phyloP scores from a whole-genome alignment of 2,329 filamentous ascomycete genomes.

The Albophoma yamanashiensis region DNA sequence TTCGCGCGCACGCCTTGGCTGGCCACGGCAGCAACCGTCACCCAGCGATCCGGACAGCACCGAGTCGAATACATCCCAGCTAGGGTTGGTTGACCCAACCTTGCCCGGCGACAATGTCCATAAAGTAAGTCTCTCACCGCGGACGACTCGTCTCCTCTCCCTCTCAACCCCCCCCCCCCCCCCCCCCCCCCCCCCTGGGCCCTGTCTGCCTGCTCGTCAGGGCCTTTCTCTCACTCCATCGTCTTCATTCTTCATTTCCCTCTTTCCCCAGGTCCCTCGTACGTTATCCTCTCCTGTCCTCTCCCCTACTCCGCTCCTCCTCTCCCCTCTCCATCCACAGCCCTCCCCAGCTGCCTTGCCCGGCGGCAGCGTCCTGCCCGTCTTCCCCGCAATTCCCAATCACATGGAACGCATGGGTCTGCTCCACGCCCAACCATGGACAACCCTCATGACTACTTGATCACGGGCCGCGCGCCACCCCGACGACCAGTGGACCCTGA shows the following conservation, averaged over 20 bases:
- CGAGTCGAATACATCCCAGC: slow-evolving; percentile 4
- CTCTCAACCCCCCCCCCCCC: slow-evolving; percentile 3
- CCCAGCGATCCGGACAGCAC: slow-evolving; percentile 11
- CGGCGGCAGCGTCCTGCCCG: slow-evolving; percentile 4
- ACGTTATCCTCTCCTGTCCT: background rate
- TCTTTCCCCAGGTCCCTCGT: background rate
- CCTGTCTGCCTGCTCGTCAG: slow-evolving; percentile 5
- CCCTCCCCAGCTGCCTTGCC: slow-evolving; percentile 2
- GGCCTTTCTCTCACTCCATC: slow-evolving; percentile 3
- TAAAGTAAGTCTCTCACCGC: slow-evolving; percentile 35
- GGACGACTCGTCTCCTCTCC: slow-evolving; percentile 3
- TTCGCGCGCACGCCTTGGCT: background rate
- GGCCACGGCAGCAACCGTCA: background rate
- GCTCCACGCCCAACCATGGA: slow-evolving; percentile 25
- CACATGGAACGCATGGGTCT: slow-evolving; percentile 20
- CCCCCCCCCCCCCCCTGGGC: background rate
- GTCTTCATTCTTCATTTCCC: slow-evolving; percentile 6
- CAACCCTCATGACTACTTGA: slow-evolving; percentile 30
- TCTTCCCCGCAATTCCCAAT: slow-evolving; percentile 6
- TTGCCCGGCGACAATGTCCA: slow-evolving; percentile 36
- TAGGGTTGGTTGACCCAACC: slow-evolving; percentile 21
- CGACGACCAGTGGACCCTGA: slow-evolving; percentile 36
- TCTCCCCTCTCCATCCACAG: background rate
- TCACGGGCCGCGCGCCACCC: slow-evolving; percentile 21
- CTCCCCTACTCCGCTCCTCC: background rate